Conservation (phyloP, 2,329 filamentous ascomycete genomes). For the Xylaria sp. region DNA sequence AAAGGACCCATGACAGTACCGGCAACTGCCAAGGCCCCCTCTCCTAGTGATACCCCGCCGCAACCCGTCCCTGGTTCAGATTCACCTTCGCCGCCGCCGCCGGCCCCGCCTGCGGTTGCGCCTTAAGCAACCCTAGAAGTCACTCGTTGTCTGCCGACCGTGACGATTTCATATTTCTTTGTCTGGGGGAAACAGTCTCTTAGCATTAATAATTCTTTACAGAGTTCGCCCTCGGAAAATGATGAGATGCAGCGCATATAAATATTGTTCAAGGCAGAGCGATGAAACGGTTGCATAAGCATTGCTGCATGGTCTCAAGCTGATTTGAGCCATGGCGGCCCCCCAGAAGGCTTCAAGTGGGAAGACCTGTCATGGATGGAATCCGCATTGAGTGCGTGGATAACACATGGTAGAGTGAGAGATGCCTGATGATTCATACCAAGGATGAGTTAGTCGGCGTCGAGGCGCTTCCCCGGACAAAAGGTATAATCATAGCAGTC, state of each 20-base stretch:
- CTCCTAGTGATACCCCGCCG: constrained; percentile 19
- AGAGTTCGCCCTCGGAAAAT: neutral
- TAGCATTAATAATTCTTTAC: neutral
- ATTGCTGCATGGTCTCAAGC: neutral
- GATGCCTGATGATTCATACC: neutral
- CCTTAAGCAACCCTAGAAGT: constrained; percentile 9
- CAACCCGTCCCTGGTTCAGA: constrained; percentile 19
- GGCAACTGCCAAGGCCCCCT: constrained; percentile 29
- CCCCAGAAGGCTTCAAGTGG: neutral
- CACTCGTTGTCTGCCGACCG: neutral
- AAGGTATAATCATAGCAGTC: neutral
- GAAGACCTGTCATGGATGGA: neutral
- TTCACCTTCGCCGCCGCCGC: constrained; percentile 26
- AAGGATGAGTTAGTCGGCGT: neutral
- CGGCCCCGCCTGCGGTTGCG: constrained; percentile 25
- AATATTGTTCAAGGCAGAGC: constrained; percentile 13
- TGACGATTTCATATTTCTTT: constrained; percentile 1
- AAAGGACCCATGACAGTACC: constrained; percentile 64
- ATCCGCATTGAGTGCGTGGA: neutral
- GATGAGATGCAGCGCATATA: constrained; percentile 3
- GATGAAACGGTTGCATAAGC: neutral
- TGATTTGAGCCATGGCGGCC: neutral
- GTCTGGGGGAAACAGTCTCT: neutral
- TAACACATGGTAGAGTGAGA: neutral
- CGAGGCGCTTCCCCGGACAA: neutral